phyloP scores from a whole-genome alignment of 257 asterid genomes.

The Fraxinus cuspidata region DNA sequence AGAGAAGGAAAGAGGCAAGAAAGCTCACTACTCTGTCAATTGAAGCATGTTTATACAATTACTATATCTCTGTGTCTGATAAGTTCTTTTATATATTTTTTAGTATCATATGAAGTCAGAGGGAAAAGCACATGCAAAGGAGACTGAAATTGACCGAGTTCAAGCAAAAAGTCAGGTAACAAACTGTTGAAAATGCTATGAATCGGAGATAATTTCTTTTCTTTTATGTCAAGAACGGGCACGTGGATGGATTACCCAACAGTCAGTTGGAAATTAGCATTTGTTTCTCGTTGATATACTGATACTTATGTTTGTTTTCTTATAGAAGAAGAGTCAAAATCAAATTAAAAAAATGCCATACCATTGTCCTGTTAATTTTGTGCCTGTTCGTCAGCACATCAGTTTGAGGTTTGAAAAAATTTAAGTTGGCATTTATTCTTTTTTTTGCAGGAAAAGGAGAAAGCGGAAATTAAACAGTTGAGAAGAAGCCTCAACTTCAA shows the following conservation, averaged over 20 bases:
- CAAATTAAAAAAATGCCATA: background rate
- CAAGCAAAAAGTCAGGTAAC: constrained; percentile 55
- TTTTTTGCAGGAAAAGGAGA: constrained; percentile 53
- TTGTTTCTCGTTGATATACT: background rate
- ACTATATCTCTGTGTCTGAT: background rate
- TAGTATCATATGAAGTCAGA: constrained; percentile 37
- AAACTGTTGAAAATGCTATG: background rate
- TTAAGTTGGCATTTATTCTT: constrained; percentile 7
- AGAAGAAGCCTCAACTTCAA: constrained; percentile 64
- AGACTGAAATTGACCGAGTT: constrained; percentile 44
- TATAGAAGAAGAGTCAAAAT: background rate
- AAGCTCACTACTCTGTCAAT: background rate
- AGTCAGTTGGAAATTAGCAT: background rate
- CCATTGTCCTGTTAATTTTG: background rate
- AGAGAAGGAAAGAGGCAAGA: constrained; percentile 66
- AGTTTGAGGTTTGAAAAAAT: background rate
- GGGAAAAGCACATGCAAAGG: constrained; percentile 51
- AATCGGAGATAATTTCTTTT: background rate
- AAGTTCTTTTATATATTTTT: background rate
- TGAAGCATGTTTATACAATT: background rate
- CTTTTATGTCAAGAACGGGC: background rate
- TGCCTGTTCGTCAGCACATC: background rate
- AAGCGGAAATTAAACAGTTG: constrained; percentile 60
- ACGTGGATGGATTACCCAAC: background rate
- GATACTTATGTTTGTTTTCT: background rate